A percentile compares a stretch with the other conserved stretches of the same genome.
phyloP scores from a whole-genome alignment of 2,329 filamentous ascomycete genomes.

The Pseudonectria buxi region DNA sequence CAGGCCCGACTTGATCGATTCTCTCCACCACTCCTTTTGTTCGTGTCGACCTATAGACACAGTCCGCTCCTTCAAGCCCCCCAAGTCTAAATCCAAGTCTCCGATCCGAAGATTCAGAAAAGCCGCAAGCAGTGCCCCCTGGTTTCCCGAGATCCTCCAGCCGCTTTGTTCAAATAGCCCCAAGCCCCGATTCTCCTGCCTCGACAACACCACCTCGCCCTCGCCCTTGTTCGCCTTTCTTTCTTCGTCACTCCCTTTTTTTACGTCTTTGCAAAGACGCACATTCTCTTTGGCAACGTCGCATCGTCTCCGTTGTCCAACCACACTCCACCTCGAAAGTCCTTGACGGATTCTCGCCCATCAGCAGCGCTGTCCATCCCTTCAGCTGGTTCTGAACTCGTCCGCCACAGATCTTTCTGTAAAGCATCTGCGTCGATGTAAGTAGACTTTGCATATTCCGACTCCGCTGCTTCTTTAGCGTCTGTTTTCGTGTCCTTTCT shows the following conservation, averaged over 20 bases:
- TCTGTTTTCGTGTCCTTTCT: too few species aligned
- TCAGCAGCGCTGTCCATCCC: slow-evolving; percentile 17
- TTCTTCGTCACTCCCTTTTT: slow-evolving; percentile 19
- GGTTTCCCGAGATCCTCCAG: background rate
- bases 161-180: background rate
- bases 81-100: slow-evolving; percentile 10
- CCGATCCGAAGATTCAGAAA: slow-evolving; percentile 17
- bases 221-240: slow-evolving; percentile 14
- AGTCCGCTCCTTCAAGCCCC: slow-evolving; percentile 25
- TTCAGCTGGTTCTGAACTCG: slow-evolving; percentile 22
- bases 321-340: slow-evolving; percentile 11
- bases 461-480: too few species aligned
- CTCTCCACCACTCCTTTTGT: slow-evolving; percentile 15
- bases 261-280: background rate
- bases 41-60: slow-evolving; percentile 27
- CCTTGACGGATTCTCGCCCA: slow-evolving; percentile 19
- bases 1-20: slow-evolving; percentile 15
- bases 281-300: slow-evolving; percentile 1
- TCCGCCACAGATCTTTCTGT: slow-evolving; percentile 8
- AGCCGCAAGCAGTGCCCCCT: slow-evolving; percentile 15
- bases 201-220: slow-evolving; percentile 13
- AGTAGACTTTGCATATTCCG: too few species aligned
- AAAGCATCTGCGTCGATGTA: too few species aligned
- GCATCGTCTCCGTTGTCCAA: slow-evolving; percentile 16
- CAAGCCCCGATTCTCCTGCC: slow-evolving; percentile 6